Conservation (phyloP, 352 stramenopile species). For the Globisporangium orthogonon region DNA sequence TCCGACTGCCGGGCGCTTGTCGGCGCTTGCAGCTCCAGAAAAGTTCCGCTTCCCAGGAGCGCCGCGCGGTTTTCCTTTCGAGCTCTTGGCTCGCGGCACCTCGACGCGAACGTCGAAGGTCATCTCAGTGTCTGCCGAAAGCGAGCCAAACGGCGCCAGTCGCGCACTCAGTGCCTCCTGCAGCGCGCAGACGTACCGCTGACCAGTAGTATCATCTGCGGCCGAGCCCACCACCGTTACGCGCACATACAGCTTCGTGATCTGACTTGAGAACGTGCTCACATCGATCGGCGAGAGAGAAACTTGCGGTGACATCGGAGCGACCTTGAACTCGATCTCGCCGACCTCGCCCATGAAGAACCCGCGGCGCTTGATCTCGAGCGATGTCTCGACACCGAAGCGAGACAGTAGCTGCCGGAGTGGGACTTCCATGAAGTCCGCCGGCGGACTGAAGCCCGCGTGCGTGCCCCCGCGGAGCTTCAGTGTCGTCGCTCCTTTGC, state of each 20-base stretch:
- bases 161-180: slow-evolving; percentile 20
- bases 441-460: slow-evolving; percentile 49
- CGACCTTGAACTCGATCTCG: slow-evolving; percentile 25
- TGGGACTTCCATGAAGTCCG: slow-evolving; percentile 55
- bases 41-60: slow-evolving; percentile 3
- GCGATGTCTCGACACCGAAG: slow-evolving; percentile 29
- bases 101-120: slow-evolving; percentile 35
- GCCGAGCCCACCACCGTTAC: slow-evolving; percentile 39
- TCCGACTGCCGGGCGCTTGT: slow-evolving; percentile 20
- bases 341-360: slow-evolving; percentile 46
- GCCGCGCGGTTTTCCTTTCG: background rate
- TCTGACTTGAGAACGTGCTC: slow-evolving; percentile 17
- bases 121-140: slow-evolving; percentile 3
- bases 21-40: background rate
- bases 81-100: slow-evolving; percentile 5
- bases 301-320: slow-evolving; percentile 8
- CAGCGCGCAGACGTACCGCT: slow-evolving; percentile 29
- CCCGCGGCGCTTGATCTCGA: slow-evolving; percentile 36
- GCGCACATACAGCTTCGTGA: slow-evolving; percentile 27
- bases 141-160: slow-evolving; percentile 1
- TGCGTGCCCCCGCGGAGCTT: slow-evolving; percentile 48
- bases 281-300: slow-evolving; percentile 33
- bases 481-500: slow-evolving; percentile 18
- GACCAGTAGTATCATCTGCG: slow-evolving; percentile 25
- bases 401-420: slow-evolving; percentile 28